phyloP scores from a whole-genome alignment of 2,329 filamentous ascomycete genomes.

The Phyllosticta capitalensis region DNA sequence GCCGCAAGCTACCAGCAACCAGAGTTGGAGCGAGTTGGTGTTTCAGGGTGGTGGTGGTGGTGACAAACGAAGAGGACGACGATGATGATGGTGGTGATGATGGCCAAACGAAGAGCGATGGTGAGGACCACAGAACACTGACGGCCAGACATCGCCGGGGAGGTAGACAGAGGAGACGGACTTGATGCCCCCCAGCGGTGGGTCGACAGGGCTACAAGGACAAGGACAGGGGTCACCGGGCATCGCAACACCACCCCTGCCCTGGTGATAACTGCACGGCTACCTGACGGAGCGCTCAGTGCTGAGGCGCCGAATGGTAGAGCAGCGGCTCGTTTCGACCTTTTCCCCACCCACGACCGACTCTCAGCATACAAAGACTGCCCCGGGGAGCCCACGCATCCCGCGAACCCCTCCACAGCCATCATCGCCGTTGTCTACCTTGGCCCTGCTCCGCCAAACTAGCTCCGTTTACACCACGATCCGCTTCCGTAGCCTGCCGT shows the following conservation, averaged over 20 bases:
- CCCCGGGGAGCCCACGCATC: slow-evolving; percentile 8
- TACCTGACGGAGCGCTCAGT: slow-evolving; percentile 8
- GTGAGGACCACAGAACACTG: not conserved
- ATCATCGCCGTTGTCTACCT: slow-evolving; percentile 7
- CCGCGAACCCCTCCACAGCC: slow-evolving; percentile 4
- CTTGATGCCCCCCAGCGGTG: too few relatives aligned
- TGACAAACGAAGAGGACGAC: too few relatives aligned
- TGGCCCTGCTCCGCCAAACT: slow-evolving; percentile 8
- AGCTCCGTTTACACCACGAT: slow-evolving; percentile 8
- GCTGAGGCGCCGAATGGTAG: slow-evolving; percentile 9
- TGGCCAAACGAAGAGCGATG: not conserved
- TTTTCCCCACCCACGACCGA: slow-evolving; percentile 7
- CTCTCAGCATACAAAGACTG: slow-evolving; percentile 6
- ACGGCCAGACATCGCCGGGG: too few relatives aligned
- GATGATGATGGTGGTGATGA: not conserved
- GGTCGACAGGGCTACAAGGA: too few relatives aligned
- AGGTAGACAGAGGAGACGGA: too few relatives aligned
- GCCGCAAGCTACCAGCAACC: not conserved
- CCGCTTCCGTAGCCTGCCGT: slow-evolving; percentile 5
- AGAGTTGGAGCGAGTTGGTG: not conserved
- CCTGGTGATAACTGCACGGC: slow-evolving; percentile 9
- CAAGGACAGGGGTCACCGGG: too few relatives aligned
- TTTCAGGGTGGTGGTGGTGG: not conserved
- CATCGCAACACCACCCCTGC: not conserved
- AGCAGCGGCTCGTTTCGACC: not conserved